A percentile compares a stretch with the other conserved stretches of the same genome.
Evolutionary conservation across 768 basidiomycete genomes (phyloP).

Genomic region (Pleurotus tuber-regium): DNA sequence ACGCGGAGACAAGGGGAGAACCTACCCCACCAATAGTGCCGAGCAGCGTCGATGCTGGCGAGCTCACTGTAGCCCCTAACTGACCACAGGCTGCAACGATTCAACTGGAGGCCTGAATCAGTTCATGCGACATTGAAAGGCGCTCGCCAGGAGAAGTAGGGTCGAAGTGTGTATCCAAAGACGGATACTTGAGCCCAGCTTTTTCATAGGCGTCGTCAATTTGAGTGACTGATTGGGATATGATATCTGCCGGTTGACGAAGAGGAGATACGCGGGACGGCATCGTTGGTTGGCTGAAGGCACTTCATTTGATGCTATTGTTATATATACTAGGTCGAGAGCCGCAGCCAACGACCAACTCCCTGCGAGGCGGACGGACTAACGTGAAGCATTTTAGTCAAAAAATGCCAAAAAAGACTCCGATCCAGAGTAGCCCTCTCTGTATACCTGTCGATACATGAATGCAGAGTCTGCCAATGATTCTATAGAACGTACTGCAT

Average conservation of each 20-base stretch:
- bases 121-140: constrained; percentile 12
- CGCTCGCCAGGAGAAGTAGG: constrained; percentile 19
- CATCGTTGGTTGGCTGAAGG: no score
- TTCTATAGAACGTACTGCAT: no score
- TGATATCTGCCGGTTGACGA: constrained; percentile 18
- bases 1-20: background rate
- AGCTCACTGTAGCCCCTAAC: constrained; percentile 14
- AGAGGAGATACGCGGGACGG: no score
- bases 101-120: constrained; percentile 14
- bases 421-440: no score
- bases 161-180: constrained; percentile 23
- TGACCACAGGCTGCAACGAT: constrained; percentile 26
- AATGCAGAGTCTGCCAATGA: no score
- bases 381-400: no score
- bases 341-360: no score
- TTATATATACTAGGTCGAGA: no score
- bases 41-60: constrained; percentile 11
- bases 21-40: constrained; percentile 4
- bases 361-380: no score
- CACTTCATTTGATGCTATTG: no score
- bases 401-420: no score
- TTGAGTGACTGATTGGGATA: constrained; percentile 19
- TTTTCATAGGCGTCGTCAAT: constrained; percentile 22
- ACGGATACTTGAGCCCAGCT: constrained; percentile 20
- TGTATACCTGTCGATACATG: no score